Evolutionary conservation across 345 rosid species (phyloP).

Genomic region (Arabidopsis arenosa): DNA sequence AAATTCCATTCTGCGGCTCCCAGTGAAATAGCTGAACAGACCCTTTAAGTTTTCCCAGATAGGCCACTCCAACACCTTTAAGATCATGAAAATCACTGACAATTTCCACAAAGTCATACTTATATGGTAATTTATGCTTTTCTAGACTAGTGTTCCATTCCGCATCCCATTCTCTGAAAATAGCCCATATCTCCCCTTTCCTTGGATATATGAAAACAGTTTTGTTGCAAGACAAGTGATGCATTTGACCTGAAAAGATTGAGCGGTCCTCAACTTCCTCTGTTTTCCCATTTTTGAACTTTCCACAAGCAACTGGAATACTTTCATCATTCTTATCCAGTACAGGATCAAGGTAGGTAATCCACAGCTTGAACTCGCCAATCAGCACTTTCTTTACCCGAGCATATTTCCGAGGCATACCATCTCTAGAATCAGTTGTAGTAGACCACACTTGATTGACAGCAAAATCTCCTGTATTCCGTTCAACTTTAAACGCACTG

Average conservation of each 20-base stretch:
- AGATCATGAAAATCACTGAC: constrained; percentile 54
- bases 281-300: constrained; percentile 51
- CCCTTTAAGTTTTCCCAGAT: constrained; percentile 70
- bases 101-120: constrained; percentile 73
- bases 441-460: constrained; percentile 80
- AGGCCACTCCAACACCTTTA: constrained; percentile 68
- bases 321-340: constrained; percentile 46
- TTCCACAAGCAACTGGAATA: constrained; percentile 75
- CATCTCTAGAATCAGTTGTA: constrained; percentile 65
- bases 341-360: constrained; percentile 67
- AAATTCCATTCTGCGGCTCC: constrained; percentile 13
- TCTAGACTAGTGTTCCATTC: constrained; percentile 56
- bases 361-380: constrained; percentile 59
- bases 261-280: constrained; percentile 46
- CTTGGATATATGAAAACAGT: constrained; percentile 60
- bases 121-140: constrained; percentile 54
- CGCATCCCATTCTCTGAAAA: constrained; percentile 69
- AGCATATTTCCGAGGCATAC: constrained; percentile 90
- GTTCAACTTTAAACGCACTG: constrained; percentile 57
- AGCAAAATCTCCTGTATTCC: constrained; percentile 53
- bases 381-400: constrained; percentile 56
- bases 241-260: constrained; percentile 69
- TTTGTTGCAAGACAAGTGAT: background rate
- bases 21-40: constrained; percentile 63
- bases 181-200: constrained; percentile 90